Evolutionary conservation across 2,329 filamentous ascomycete genomes (phyloP).

Genomic region (Penicillium paneum): DNA sequence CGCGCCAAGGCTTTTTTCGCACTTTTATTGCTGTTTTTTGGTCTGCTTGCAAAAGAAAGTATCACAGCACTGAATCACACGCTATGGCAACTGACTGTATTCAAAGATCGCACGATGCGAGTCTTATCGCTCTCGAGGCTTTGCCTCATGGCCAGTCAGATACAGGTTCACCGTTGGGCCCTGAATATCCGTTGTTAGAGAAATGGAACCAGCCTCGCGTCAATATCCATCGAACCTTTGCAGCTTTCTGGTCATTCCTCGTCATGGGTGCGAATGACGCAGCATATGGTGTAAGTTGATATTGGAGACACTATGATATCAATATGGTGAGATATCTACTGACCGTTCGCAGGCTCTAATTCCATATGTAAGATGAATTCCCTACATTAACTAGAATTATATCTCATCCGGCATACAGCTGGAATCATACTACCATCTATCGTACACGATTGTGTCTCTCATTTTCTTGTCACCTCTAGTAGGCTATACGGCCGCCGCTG

Average conservation of each 20-base stretch:
- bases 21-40: background rate
- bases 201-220: conserved; percentile 51
- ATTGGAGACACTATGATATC: background rate
- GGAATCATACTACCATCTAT: conserved; percentile 47
- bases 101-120: conserved; percentile 7
- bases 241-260: conserved; percentile 58
- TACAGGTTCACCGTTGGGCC: background rate
- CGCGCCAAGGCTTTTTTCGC: background rate
- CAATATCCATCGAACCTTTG: conserved; percentile 50
- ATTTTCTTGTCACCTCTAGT: conserved; percentile 49
- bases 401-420: conserved; percentile 31
- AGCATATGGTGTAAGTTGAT: conserved; percentile 53
- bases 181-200: conserved; percentile 26
- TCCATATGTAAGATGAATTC: conserved; percentile 47
- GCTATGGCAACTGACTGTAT: conserved; percentile 16
- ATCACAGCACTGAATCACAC: background rate
- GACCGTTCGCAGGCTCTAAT: conserved; percentile 43
- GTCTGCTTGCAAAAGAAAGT: background rate
- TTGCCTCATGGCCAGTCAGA: conserved; percentile 7
- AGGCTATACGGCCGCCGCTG: conserved; percentile 47
- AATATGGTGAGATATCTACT: background rate
- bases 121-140: conserved; percentile 15
- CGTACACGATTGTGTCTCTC: conserved; percentile 50
- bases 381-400: background rate
- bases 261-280: conserved; percentile 59